A percentile compares a stretch with the other conserved stretches of the same genome.
Conservation (phyloP, 306 rosid species). For the Trifolium subterraneum region DNA sequence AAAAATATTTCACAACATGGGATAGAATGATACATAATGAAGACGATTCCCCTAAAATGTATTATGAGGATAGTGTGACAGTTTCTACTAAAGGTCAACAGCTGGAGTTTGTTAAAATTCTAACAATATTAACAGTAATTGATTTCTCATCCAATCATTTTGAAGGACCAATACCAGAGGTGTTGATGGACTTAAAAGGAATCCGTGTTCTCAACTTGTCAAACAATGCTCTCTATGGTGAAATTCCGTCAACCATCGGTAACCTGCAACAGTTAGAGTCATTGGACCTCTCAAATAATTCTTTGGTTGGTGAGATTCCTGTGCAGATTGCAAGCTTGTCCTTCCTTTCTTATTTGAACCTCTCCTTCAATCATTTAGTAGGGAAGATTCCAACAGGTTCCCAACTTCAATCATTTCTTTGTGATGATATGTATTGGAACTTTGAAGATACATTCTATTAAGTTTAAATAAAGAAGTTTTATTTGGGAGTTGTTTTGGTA, state of each 20-base stretch:
- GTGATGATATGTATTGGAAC: no score
- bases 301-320: constrained; percentile 47
- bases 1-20: not conserved
- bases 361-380: not conserved
- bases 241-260: constrained; percentile 36
- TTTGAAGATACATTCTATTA: no score
- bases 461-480: no score
- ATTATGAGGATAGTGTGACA: constrained; percentile 17
- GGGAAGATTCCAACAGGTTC: constrained; percentile 39
- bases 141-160: constrained; percentile 51
- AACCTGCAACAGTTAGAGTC: constrained; percentile 43
- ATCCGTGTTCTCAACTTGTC: constrained; percentile 42
- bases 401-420: constrained; percentile 43
- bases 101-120: constrained; percentile 30
- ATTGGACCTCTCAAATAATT: constrained; percentile 48
- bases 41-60: no score
- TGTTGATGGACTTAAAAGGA: not conserved
- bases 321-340: not conserved
- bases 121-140: constrained; percentile 18
- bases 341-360: constrained; percentile 23
- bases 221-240: constrained; percentile 41
- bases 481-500: no score
- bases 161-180: not conserved
- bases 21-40: not conserved
- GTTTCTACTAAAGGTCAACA: constrained; percentile 30